These are phyloP conservation scores for Trypanosoma platydactyli DNA, from an alignment of 208 protist species.

Conservation along the genomic window DNA sequence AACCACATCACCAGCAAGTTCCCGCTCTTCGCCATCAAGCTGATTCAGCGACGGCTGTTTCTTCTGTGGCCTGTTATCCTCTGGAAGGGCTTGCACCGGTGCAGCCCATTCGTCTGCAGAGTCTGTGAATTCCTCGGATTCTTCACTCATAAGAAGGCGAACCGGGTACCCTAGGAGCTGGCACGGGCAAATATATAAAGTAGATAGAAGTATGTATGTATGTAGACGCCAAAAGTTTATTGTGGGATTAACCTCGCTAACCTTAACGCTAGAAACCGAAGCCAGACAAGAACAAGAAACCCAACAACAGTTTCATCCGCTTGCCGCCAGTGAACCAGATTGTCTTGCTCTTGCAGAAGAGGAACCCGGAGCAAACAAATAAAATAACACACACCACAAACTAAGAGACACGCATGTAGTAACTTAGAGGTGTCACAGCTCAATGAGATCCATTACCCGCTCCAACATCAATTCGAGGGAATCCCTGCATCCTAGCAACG, in stretches of 20 bases:
- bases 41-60: conserved; percentile 22
- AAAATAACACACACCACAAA: not conserved
- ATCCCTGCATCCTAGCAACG: conserved; percentile 64
- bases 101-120: conserved; percentile 78
- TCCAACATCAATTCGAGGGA: conserved; percentile 58
- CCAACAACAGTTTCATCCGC: not conserved
- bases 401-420: not conserved
- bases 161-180: too few species aligned
- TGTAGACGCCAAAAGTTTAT: too few species aligned
- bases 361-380: not conserved
- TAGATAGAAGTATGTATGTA: too few species aligned
- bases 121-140: conserved; percentile 42
- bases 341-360: too few species aligned
- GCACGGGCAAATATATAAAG: too few species aligned
- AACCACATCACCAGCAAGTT: conserved; percentile 54
- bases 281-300: not conserved
- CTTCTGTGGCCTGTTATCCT: conserved; percentile 4
- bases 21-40: conserved; percentile 65
- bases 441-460: conserved; percentile 46
- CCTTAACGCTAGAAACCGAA: too few species aligned
- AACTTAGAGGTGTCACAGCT: conserved; percentile 21
- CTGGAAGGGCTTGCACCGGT: conserved; percentile 23
- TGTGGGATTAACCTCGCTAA: too few species aligned
- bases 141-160: conserved; percentile 17
- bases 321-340: too few species aligned